Conservation (phyloP, 2,329 filamentous ascomycete species). For the Colletotrichum aenigma region DNA sequence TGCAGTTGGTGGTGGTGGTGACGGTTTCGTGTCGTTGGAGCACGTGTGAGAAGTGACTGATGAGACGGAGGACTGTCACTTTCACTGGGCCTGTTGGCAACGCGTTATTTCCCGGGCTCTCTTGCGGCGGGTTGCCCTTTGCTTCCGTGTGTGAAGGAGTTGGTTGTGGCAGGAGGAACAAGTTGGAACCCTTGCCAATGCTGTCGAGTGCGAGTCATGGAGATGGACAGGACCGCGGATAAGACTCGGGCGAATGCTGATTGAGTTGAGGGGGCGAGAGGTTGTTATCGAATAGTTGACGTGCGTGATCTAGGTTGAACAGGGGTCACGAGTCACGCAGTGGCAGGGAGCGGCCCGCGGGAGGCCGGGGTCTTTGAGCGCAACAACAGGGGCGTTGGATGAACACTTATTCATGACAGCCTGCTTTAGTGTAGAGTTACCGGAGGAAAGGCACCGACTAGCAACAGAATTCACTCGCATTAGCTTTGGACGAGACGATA, state of each 20-base stretch:
- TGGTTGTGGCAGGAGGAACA: neutral
- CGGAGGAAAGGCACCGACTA: neutral
- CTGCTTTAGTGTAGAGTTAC: neutral
- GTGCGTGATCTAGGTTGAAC: neutral
- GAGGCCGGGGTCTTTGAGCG: neutral
- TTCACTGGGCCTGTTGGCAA: neutral
- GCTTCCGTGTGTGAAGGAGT: neutral
- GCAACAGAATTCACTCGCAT: neutral
- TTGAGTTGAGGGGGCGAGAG: neutral
- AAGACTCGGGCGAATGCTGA: neutral
- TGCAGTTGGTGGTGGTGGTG: neutral
- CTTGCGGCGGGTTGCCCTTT: neutral
- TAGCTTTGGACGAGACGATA: neutral
- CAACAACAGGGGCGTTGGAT: neutral
- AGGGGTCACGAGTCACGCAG: slow-evolving; percentile 5
- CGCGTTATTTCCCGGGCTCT: neutral
- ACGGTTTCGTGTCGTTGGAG: slow-evolving; percentile 13
- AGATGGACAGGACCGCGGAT: neutral
- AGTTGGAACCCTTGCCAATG: neutral
- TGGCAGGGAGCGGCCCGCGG: slow-evolving; percentile 9
- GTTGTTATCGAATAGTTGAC: neutral
- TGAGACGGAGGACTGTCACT: neutral
- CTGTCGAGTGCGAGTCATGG: slow-evolving; percentile 12
- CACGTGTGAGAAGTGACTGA: neutral
- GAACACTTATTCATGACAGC: neutral